Base-by-base conservation (phyloP, 352 stramenopile species). In the Vaucheria bursata region DNA sequence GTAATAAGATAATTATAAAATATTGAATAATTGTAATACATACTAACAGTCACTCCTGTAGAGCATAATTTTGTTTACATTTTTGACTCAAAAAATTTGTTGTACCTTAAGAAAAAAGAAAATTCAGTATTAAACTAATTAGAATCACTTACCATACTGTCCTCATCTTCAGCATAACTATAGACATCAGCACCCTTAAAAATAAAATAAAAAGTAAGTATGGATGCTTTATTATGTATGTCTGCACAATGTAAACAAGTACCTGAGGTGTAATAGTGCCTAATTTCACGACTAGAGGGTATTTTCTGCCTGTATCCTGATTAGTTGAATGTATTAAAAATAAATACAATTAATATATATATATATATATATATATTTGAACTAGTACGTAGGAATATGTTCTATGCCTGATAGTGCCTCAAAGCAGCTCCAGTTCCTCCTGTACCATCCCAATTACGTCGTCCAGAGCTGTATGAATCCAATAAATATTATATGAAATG, bases 121-220 rank as follows among this genome's bases (percentile, higher is more conserved):
- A n/a, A n/a, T n/a, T n/a, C n/a, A n/a, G n/a, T n/a, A n/a, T n/a
- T n/a, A n/a, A n/a, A n/a, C n/a, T n/a, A n/a, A 67, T 37, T 45
- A 5, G 53, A 85, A 35, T 5, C 12, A 50, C 85, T 92, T 38
- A 99, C 95, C 85, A 97, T 96, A 72, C 96, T 90, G 85, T 99
- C 92, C 88, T 99, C 95, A 75, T 98, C 93, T 0, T 90, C 87
- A 18, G 94, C 92, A 85, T 99, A 99, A 79, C 90, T 97, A 85
- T 97, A 99, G 31, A 98, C 95, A 87, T 99, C 96, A 25, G 94
- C 96, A 8, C 92, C 92, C 68, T 96, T 86, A 12, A 59, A 12
- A 12, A 59, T 12, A 59, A 18, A 12, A 59, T 18, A 12, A 59
- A 12, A 59, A 59, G 25, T 59, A 59, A 59, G 25, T 25, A n/a